Evolutionary conservation across 257 asterid genomes (phyloP), one percentile per base, ranked within the genome.

Genomic region (Solanum chilense): DNA sequence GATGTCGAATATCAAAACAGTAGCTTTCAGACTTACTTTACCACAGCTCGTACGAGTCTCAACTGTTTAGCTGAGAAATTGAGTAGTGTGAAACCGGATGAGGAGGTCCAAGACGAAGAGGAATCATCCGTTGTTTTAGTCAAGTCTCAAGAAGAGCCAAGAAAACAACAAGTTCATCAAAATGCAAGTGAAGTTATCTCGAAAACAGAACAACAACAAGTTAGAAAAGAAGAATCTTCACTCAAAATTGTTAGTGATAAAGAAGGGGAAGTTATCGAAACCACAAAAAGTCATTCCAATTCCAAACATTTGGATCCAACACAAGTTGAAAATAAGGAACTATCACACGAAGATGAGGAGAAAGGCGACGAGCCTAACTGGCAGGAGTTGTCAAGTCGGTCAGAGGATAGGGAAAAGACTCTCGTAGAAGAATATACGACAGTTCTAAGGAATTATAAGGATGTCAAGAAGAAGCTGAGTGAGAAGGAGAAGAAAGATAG

Each of bases 401-500:
- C 93, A 7, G 98, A 97, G 88, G 99, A 97, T 62, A 92, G 91
- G 80, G 99, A 97, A 89, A 95, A 90, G 90, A 89, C 93, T 58
- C 92, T 95, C 21, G 91, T 95, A 39, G 88, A 88, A 88, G 99
- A 97, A 89, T 97, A 94, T 70, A 92, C 97, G 0, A 88, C 93
- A 6, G 88, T 95, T 49, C 94, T 97, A 68, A 90, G 93, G 87
- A 95, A 92, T 85, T 97, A 94, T 93, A 97, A 97, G 91, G 98
- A 97, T 3, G 89, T 91, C 29, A 97, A 94, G 93, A 95, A 87
- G 93, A 91, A 92, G 90, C 93, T 94, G 4, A 91, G 83, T 15
- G 95, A 94, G 74, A 86, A 88, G 60, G 95, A 97, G 92, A 96
- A 93, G 90, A 92, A 88, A 88, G 96, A 93, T 37, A 91, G 89